Conservation (phyloP, 306 rosid species). For the Spatholobus suberectus region DNA sequence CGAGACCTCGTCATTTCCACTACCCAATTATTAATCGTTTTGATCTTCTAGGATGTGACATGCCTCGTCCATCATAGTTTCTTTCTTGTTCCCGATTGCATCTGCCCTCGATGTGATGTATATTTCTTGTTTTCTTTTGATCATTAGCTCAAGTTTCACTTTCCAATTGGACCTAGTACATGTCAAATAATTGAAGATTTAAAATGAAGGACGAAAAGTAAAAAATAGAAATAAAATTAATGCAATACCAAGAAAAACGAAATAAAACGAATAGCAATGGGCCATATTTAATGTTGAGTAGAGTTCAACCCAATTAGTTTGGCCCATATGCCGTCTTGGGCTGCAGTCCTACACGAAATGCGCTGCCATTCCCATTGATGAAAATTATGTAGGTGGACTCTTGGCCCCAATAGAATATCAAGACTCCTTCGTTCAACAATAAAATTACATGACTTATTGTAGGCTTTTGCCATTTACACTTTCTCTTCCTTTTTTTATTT, state of each 20-base stretch:
- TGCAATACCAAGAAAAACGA: not conserved
- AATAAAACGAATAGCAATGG: not conserved
- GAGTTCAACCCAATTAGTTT: not conserved
- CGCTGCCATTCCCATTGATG: too few relatives aligned
- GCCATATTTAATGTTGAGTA: not conserved
- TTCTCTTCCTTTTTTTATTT: too few relatives aligned
- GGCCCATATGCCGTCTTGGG: not conserved
- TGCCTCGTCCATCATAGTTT: not conserved
- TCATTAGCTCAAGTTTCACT: slow-evolving; percentile 11
- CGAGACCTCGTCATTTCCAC: slow-evolving; percentile 33
- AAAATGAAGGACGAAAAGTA: not conserved
- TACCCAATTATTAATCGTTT: slow-evolving; percentile 31
- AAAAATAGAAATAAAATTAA: not conserved
- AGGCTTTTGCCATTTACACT: too few relatives aligned
- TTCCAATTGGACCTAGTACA: slow-evolving; percentile 18
- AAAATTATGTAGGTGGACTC: too few relatives aligned
- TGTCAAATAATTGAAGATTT: slow-evolving; percentile 31
- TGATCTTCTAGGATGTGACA: slow-evolving; percentile 37
- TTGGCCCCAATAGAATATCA: too few relatives aligned
- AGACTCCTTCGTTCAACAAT: too few relatives aligned
- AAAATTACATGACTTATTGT: too few relatives aligned
- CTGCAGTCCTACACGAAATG: too few relatives aligned
- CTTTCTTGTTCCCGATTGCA: not conserved
- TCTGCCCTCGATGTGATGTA: slow-evolving; percentile 21
- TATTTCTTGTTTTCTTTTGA: slow-evolving; percentile 37